Conservation (phyloP, 1,139 yeast species). For the Martiniozyma asiatica region DNA sequence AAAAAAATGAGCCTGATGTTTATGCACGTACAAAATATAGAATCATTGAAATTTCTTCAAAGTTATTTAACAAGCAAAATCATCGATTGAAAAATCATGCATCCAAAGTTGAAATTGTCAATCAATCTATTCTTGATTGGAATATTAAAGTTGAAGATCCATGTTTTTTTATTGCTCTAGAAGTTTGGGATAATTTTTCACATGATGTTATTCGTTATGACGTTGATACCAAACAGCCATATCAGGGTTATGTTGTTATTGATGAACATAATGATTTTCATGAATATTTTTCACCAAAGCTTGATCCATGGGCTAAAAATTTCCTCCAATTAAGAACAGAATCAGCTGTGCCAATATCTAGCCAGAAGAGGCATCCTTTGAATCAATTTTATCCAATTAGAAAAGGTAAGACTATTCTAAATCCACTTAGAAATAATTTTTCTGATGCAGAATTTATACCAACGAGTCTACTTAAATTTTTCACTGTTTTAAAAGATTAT, state of each 20-base stretch:
- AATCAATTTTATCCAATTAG: conserved; percentile 16
- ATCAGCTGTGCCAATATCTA: conserved; percentile 26
- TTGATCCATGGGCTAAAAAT: conserved; percentile 48
- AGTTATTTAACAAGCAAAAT: conserved; percentile 53
- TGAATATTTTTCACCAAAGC: conserved; percentile 59
- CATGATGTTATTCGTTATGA: conserved; percentile 78
- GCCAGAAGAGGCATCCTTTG: conserved; percentile 18
- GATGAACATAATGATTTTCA: conserved; percentile 69
- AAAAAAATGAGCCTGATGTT: conserved; percentile 56
- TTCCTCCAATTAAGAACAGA: conserved; percentile 44
- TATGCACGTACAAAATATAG: conserved; percentile 57
- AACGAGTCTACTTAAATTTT: conserved; percentile 56
- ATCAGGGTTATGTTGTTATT: conserved; percentile 67
- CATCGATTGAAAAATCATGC: conserved; percentile 25
- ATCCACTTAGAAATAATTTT: conserved; percentile 57
- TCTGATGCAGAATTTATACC: conserved; percentile 76
- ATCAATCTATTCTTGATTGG: conserved; percentile 74
- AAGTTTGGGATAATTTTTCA: conserved; percentile 76
- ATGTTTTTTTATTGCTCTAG: conserved; percentile 70
- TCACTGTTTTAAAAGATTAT: conserved; percentile 47
- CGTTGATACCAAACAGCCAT: conserved; percentile 51
- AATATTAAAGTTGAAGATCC: conserved; percentile 49
- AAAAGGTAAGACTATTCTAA: conserved; percentile 23
- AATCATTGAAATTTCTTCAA: conserved; percentile 65
- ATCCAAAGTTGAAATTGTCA: conserved; percentile 51